phyloP scores from a whole-genome alignment of 129 eudicot genomes.

The Ambrosia trifida region DNA sequence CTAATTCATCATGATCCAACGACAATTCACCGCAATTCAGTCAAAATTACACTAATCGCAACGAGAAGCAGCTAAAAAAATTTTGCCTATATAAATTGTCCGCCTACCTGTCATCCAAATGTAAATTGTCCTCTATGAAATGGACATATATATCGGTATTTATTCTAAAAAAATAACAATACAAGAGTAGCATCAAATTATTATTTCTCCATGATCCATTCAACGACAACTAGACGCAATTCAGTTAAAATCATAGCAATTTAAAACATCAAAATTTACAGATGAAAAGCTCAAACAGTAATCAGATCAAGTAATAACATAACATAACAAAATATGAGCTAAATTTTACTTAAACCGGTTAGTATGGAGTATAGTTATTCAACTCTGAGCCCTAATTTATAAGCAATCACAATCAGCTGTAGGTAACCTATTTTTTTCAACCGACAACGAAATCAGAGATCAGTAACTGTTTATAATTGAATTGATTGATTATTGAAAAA shows the following conservation, averaged over 20 bases:
- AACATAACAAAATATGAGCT: neutral
- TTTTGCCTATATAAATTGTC: too few relatives aligned
- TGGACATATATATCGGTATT: too few relatives aligned
- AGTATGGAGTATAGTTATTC: neutral
- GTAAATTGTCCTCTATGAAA: too few relatives aligned
- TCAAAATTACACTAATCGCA: neutral
- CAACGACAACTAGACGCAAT: too few relatives aligned
- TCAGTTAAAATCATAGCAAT: too few relatives aligned
- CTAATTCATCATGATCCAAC: conserved; percentile 6
- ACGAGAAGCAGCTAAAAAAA: conserved; percentile 11
- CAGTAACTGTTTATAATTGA: conserved; percentile 21
- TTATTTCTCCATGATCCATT: neutral
- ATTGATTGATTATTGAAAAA: conserved; percentile 1
- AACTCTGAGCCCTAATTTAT: conserved; percentile 27
- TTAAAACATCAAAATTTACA: neutral
- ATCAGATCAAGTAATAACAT: neutral
- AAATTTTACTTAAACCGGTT: neutral
- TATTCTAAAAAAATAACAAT: too few relatives aligned
- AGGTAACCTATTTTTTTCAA: neutral
- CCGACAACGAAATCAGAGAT: neutral
- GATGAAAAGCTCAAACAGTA: neutral
- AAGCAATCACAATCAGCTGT: conserved; percentile 20
- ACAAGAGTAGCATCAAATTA: neutral
- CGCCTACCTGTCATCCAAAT: too few relatives aligned
- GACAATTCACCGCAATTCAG: neutral